Evolutionary conservation across 371 early-diverging fungal genomes (phyloP).

Genomic region (Apophysomyces trapeziformis): DNA sequence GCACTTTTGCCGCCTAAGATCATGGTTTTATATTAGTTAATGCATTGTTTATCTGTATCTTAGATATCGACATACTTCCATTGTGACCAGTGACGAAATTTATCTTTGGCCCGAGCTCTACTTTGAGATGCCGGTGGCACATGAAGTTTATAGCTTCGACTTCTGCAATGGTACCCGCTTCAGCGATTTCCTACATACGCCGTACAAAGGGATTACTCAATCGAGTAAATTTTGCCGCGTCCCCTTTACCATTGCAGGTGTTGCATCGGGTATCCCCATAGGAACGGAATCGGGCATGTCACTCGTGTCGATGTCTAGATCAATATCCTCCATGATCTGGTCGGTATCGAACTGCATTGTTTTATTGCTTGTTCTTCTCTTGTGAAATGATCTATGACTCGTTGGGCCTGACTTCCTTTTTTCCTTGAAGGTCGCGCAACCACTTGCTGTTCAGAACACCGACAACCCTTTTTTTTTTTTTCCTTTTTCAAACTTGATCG

Average conservation of each 20-base stretch:
- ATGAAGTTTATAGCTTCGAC: slow-evolving; percentile 91
- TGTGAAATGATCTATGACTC: too few relatives aligned
- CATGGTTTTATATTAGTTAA: background rate
- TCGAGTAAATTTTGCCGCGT: background rate
- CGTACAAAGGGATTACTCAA: background rate
- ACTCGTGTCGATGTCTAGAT: too few relatives aligned
- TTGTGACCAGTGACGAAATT: slow-evolving; percentile 97
- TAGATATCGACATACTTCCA: slow-evolving; percentile 66
- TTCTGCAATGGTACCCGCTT: slow-evolving; percentile 77
- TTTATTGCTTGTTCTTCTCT: too few relatives aligned
- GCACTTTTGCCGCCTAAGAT: slow-evolving; percentile 89
- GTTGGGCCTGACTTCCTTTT: too few relatives aligned
- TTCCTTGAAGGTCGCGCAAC: too few relatives aligned
- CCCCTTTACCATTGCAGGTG: background rate
- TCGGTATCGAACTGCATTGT: too few relatives aligned
- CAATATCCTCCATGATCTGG: too few relatives aligned
- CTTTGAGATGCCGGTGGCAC: slow-evolving; percentile 86
- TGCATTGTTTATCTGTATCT: background rate
- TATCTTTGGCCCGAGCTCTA: slow-evolving; percentile 84
- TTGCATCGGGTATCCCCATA: background rate
- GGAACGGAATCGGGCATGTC: too few relatives aligned
- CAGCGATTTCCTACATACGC: slow-evolving; percentile 39
- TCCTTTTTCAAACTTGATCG: too few relatives aligned
- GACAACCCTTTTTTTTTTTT: too few relatives aligned
- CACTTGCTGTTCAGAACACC: too few relatives aligned